A percentile compares a stretch with the other conserved stretches of the same genome.
phyloP scores from a whole-genome alignment of 1,284 basidiomycete species.

The Cutaneotrichosporon cutaneum region DNA sequence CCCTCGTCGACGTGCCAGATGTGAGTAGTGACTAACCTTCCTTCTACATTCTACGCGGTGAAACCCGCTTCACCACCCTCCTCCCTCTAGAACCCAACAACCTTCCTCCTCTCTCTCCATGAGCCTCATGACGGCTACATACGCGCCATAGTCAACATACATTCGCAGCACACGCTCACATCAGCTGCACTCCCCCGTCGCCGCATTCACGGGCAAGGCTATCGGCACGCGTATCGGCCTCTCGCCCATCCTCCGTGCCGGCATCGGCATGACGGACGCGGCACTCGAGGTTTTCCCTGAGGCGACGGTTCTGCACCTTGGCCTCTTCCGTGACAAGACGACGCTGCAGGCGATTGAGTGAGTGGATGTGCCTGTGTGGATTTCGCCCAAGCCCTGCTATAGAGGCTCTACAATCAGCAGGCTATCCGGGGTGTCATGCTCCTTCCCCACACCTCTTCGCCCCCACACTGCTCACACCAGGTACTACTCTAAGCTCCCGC shows the following conservation, averaged over 20 bases:
- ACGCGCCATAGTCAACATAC: too few species aligned
- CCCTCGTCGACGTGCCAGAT: slow-evolving; percentile 39
- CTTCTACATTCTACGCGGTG: too few species aligned
- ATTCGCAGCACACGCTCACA: slow-evolving; percentile 40
- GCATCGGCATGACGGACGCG: slow-evolving; percentile 88
- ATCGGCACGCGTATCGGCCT: slow-evolving; percentile 68
- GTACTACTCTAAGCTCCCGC: slow-evolving; percentile 92
- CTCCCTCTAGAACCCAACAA: too few species aligned
- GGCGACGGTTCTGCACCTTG: slow-evolving; percentile 86
- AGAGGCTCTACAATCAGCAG: too few species aligned
- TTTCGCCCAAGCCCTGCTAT: neutral
- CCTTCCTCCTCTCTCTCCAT: too few species aligned
- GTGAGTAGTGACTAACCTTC: slow-evolving; percentile 27
- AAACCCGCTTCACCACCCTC: neutral
- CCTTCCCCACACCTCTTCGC: neutral
- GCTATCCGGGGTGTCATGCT: too few species aligned
- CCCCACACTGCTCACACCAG: slow-evolving; percentile 17
- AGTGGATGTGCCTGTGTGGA: slow-evolving; percentile 42
- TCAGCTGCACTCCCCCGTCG: slow-evolving; percentile 52
- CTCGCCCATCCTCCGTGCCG: slow-evolving; percentile 87
- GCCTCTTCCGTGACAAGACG: slow-evolving; percentile 84
- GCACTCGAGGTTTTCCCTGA: slow-evolving; percentile 77
- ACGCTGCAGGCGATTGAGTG: slow-evolving; percentile 91
- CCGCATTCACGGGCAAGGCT: slow-evolving; percentile 51
- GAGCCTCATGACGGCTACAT: too few species aligned